Conservation (phyloP, 1,284 basidiomycete species). For the Trichosporon sp. region DNA sequence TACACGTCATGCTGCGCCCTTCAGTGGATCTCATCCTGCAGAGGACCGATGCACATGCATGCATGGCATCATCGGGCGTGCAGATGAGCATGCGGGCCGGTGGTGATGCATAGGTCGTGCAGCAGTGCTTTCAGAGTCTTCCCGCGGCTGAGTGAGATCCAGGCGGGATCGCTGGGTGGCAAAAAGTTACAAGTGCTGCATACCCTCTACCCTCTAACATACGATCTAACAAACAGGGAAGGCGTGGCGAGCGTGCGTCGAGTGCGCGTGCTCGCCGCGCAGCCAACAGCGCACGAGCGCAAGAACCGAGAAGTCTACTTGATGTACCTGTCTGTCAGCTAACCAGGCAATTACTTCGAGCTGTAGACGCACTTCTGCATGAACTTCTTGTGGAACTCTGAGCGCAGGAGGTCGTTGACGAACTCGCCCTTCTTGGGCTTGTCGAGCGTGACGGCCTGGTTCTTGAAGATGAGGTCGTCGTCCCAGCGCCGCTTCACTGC, state of each 20-base stretch:
- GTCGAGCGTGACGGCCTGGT: slow-evolving; percentile 69
- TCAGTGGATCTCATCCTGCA: neutral
- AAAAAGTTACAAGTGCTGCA: neutral
- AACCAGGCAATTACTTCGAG: neutral
- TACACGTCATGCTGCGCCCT: neutral
- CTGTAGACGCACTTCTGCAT: slow-evolving; percentile 42
- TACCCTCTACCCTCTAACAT: neutral
- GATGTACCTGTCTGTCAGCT: neutral
- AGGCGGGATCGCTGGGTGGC: neutral
- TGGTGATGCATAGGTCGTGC: neutral
- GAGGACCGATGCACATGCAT: neutral
- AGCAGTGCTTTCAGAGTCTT: neutral
- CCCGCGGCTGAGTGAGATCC: neutral
- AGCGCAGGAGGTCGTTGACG: slow-evolving; percentile 85
- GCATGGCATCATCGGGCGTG: neutral
- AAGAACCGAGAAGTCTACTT: neutral
- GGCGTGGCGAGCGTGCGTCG: neutral
- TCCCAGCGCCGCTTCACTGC: slow-evolving; percentile 92
- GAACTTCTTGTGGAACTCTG: slow-evolving; percentile 70
- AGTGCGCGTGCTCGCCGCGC: neutral
- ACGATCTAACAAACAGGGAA: neutral
- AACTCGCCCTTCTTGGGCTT: slow-evolving; percentile 72
- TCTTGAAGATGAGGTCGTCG: slow-evolving; percentile 95
- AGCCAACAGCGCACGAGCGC: neutral
- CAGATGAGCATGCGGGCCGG: neutral